These are phyloP conservation scores for Pythium phragmiticola DNA, from an alignment of 352 stramenopile species.

Conservation along the genomic window DNA sequence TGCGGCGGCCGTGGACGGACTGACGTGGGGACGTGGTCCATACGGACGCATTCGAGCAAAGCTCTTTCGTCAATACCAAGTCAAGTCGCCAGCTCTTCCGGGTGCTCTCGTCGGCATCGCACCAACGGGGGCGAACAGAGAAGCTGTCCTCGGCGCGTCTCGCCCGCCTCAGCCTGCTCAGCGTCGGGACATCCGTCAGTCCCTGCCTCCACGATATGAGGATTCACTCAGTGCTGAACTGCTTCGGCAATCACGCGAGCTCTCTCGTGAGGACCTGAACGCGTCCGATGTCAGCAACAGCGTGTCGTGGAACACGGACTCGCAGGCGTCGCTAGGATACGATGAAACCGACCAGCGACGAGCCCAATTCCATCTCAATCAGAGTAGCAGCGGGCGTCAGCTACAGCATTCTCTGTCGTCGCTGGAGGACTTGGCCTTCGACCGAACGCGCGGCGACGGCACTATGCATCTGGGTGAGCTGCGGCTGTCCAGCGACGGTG, in stretches of 20 bases:
- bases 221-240: conserved; percentile 10
- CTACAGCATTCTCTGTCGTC: conserved; percentile 22
- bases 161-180: background rate
- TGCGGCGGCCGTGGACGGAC: conserved; percentile 57
- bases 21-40: conserved; percentile 65
- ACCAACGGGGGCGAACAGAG: background rate
- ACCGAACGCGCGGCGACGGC: conserved; percentile 14
- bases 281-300: conserved; percentile 23
- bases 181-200: conserved; percentile 1
- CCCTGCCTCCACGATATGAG: conserved; percentile 3
- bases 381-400: background rate
- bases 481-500: conserved; percentile 22
- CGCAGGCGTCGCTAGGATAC: conserved; percentile 19
- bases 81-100: conserved; percentile 42
- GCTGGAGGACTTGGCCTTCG: conserved; percentile 19
- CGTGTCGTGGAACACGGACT: conserved; percentile 24
- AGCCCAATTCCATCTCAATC: conserved; percentile 3
- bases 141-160: background rate
- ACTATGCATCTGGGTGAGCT: conserved; percentile 28
- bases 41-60: conserved; percentile 66
- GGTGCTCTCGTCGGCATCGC: background rate
- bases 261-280: conserved; percentile 29
- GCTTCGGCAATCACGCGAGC: conserved; percentile 18
- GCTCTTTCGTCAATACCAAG: conserved; percentile 81
- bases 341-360: conserved; percentile 13